Percentiles rank a stretch among this genome's conserved stretches.
Conservation (phyloP, 768 basidiomycete species). For the Rhizopogon roseolus region DNA sequence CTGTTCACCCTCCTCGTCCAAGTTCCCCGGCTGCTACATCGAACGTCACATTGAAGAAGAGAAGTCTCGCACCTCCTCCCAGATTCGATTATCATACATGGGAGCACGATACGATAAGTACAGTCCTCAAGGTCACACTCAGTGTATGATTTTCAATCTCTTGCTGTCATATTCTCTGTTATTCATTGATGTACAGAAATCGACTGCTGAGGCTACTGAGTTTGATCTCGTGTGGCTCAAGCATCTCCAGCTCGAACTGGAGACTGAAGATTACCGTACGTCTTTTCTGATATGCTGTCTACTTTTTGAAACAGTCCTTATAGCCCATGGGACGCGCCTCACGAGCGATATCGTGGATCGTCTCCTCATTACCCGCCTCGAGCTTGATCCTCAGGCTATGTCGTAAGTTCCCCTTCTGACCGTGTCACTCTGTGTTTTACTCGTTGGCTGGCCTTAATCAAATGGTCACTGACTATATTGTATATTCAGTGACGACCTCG, state of each 20-base stretch:
- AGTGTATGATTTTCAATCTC: slow-evolving; percentile 45
- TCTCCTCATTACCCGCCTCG: slow-evolving; percentile 78
- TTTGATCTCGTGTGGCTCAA: slow-evolving; percentile 85
- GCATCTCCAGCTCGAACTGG: slow-evolving; percentile 61
- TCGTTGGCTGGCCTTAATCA: not conserved
- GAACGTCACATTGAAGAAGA: slow-evolving; percentile 45
- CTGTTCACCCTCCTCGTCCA: slow-evolving; percentile 20
- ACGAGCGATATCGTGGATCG: slow-evolving; percentile 65
- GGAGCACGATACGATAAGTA: slow-evolving; percentile 67
- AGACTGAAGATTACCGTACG: slow-evolving; percentile 49
- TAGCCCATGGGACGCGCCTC: slow-evolving; percentile 37
- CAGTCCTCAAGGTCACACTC: slow-evolving; percentile 75
- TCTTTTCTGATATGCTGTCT: not conserved
- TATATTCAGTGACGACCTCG: slow-evolving; percentile 59
- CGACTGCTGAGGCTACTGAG: slow-evolving; percentile 51
- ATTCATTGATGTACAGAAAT: slow-evolving; percentile 35
- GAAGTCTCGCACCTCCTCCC: slow-evolving; percentile 23
- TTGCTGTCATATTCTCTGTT: not conserved
- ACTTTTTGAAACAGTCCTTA: slow-evolving; percentile 2
- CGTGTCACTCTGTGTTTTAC: not conserved
- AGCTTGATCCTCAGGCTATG: slow-evolving; percentile 69
- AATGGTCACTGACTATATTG: slow-evolving; percentile 4
- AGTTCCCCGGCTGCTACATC: slow-evolving; percentile 25
- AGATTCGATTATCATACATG: slow-evolving; percentile 59
- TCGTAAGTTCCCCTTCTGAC: slow-evolving; percentile 40